Percentiles rank a stretch among this genome's conserved stretches.
Evolutionary conservation across 805 yeast genomes (phyloP).

Genomic region (Suhomyces faveliae): DNA sequence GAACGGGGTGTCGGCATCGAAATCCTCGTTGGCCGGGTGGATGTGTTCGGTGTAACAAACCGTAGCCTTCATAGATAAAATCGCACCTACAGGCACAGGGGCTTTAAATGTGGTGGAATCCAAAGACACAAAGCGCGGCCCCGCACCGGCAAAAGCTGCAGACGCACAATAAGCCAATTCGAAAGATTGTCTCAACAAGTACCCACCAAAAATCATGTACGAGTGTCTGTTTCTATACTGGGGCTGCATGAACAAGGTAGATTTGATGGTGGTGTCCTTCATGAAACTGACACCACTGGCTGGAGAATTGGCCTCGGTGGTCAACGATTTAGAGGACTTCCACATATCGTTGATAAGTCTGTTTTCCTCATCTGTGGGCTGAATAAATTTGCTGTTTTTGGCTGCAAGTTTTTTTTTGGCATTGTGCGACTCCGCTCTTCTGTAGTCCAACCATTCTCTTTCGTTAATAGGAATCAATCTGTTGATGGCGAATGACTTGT

Average conservation of each 20-base stretch:
- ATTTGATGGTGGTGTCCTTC: slow-evolving; percentile 67
- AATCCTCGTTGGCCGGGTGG: slow-evolving; percentile 33
- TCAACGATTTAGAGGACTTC: slow-evolving; percentile 38
- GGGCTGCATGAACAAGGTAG: slow-evolving; percentile 92
- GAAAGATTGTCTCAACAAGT: slow-evolving; percentile 85
- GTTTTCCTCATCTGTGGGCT: slow-evolving; percentile 70
- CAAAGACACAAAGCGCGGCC: slow-evolving; percentile 85
- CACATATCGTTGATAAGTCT: slow-evolving; percentile 75
- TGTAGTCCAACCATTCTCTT: slow-evolving; percentile 77
- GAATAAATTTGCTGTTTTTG: slow-evolving; percentile 55
- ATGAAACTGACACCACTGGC: slow-evolving; percentile 51
- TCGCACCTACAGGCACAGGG: slow-evolving; percentile 95
- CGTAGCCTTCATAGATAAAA: slow-evolving; percentile 75
- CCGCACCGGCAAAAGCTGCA: slow-evolving; percentile 80
- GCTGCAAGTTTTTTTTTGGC: slow-evolving; percentile 82
- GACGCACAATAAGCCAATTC: slow-evolving; percentile 93
- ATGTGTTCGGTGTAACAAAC: slow-evolving; percentile 86
- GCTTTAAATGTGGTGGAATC: slow-evolving; percentile 90
- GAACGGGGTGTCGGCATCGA: slow-evolving; percentile 34
- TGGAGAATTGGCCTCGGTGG: slow-evolving; percentile 23
- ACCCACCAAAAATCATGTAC: slow-evolving; percentile 94
- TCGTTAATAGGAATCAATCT: slow-evolving; percentile 72
- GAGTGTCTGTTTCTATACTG: slow-evolving; percentile 94
- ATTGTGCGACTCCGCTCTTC: slow-evolving; percentile 86
- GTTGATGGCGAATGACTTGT: slow-evolving; percentile 83